Evolutionary conservation across 1,284 basidiomycete species (phyloP), one percentile per base, ranked within the genome.

Genomic region (Ustilago tritici): DNA sequence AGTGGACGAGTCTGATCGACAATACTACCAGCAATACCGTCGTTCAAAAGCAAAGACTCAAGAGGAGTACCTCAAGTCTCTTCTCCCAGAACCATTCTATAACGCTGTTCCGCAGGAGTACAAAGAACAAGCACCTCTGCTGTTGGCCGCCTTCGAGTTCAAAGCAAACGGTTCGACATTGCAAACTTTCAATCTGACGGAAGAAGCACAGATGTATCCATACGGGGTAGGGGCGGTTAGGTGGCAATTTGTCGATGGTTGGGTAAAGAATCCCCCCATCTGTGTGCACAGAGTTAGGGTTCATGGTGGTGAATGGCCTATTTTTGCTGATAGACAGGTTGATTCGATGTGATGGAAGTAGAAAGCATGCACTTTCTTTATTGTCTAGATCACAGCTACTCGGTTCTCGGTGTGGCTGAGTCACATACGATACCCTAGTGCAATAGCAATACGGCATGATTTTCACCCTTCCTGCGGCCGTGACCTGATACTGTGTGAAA

Each of bases 161-260:
- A 62, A 67, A n/a, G 58, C 65, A 1, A 38, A 58, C 46, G 73
- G 73, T 0, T 68, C 68, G 54, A 76, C 73, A 9, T 17, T 76
- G 61, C 73, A 76, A 41, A 65, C 58, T 7, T 68, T 76, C 50
- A 68, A 76, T 34, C 11, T 62, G 36, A 71, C 68, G 3, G 50
- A 67, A 4, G 73, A 76, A 35, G 73, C 73, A 0, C 34, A 49
- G 41, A 14, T 31, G 34, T 71, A 76, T 60, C 68, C 73, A 19
- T 63, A 50, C 28, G 73, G 73, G 10, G 61, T 76, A 1, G 40
- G 65, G 12, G 65, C 68, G 9, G 65, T 68, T 1, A 19, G 73
- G 10, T 67, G 63, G 63, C 73, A 76, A 61, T 76, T 76, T 55
- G 46, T 76, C 31, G 73, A 76, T 46, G 73, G 73, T 2, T 76